Percentiles rank a stretch among this genome's conserved stretches.
phyloP scores from a whole-genome alignment of 495 filamentous ascomycete species.

The Halenospora varia region DNA sequence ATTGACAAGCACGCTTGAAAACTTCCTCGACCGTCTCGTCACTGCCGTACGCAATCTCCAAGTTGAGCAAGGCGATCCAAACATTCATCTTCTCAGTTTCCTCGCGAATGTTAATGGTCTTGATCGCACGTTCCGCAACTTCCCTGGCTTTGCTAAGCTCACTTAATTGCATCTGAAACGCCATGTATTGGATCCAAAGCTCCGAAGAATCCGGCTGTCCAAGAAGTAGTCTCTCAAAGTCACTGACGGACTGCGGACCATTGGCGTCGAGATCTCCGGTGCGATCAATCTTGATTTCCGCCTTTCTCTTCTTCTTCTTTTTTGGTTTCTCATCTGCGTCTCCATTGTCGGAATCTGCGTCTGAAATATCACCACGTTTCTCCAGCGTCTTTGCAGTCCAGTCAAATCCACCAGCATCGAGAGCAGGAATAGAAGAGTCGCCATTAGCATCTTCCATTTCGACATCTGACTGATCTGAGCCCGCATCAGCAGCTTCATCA shows the following conservation, averaged over 20 bases:
- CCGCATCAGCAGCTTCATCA: slow-evolving; percentile 24
- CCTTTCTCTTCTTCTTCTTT: slow-evolving; percentile 76
- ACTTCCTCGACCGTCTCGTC: slow-evolving; percentile 80
- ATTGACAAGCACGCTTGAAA: slow-evolving; percentile 90
- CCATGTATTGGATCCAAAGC: slow-evolving; percentile 95
- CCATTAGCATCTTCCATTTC: slow-evolving; percentile 43
- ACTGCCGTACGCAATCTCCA: slow-evolving; percentile 86
- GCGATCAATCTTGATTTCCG: slow-evolving; percentile 77
- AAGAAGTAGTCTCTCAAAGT: slow-evolving; percentile 90
- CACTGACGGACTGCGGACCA: slow-evolving; percentile 84
- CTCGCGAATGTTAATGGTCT: slow-evolving; percentile 82
- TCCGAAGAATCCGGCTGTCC: slow-evolving; percentile 85
- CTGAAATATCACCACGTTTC: slow-evolving; percentile 37
- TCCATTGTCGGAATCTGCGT: slow-evolving; percentile 35
- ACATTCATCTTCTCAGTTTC: slow-evolving; percentile 89
- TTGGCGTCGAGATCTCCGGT: slow-evolving; percentile 84
- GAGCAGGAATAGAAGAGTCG: slow-evolving; percentile 42
- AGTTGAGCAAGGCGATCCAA: slow-evolving; percentile 90
- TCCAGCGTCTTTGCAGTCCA: slow-evolving; percentile 67
- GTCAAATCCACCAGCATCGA: slow-evolving; percentile 80
- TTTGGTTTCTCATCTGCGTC: slow-evolving; percentile 50
- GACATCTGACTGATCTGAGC: slow-evolving; percentile 41
- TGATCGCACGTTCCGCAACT: slow-evolving; percentile 82
- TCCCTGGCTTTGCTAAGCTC: slow-evolving; percentile 82
- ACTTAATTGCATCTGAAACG: slow-evolving; percentile 88